Conservation (phyloP, 495 filamentous ascomycete genomes). For the Cercophora sp. region DNA sequence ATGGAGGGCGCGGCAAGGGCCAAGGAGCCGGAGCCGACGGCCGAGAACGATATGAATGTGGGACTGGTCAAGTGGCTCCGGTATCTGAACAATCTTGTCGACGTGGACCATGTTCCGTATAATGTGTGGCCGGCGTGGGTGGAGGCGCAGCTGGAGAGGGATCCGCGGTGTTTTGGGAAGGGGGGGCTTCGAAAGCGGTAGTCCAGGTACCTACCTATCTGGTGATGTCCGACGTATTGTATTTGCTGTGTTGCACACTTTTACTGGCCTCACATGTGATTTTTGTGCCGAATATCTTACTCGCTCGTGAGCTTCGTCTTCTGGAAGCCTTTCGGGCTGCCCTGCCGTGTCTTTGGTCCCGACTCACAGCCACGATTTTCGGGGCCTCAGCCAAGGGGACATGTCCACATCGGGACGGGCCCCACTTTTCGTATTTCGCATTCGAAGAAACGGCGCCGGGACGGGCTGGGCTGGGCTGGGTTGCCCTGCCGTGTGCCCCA, state of each 20-base stretch:
- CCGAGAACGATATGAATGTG: neutral
- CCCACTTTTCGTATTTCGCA: conserved; percentile 10
- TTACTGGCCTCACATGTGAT: too few relatives aligned
- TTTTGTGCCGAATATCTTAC: too few relatives aligned
- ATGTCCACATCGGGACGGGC: neutral
- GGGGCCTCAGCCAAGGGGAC: too few relatives aligned
- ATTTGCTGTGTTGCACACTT: too few relatives aligned
- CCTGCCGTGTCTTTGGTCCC: too few relatives aligned
- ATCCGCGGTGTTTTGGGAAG: conserved; percentile 35
- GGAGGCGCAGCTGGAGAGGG: conserved; percentile 35
- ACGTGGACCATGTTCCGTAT: conserved; percentile 32
- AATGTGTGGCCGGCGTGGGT: conserved; percentile 49
- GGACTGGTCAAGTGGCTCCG: conserved; percentile 36
- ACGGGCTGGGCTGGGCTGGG: too few relatives aligned
- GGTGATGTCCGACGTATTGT: too few relatives aligned
- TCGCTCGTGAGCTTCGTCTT: too few relatives aligned
- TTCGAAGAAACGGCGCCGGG: neutral
- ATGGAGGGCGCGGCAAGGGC: conserved; percentile 20
- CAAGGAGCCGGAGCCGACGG: conserved; percentile 7
- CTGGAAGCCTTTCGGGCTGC: too few relatives aligned
- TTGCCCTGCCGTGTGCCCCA: too few relatives aligned
- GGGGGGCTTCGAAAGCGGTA: too few relatives aligned
- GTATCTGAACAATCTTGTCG: conserved; percentile 40
- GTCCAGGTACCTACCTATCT: too few relatives aligned
- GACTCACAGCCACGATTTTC: neutral